Percentiles rank a stretch among this genome's conserved stretches.
These are phyloP conservation scores for Galeopsis tetrahit DNA, from an alignment of 257 asterid species.

Conservation along the genomic window DNA sequence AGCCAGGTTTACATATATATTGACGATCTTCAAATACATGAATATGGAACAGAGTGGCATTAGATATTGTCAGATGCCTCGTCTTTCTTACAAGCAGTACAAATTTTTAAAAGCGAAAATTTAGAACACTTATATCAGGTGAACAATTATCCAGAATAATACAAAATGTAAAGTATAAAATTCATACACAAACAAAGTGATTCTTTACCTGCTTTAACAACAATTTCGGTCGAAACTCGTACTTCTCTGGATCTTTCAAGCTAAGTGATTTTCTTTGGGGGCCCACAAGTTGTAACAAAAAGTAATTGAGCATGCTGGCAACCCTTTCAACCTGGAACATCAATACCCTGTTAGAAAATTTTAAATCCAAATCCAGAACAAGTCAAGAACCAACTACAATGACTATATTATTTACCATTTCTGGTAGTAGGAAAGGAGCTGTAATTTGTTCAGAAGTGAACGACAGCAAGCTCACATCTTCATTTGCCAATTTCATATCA, in stretches of 20 bases:
- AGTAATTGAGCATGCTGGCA: conserved; percentile 98
- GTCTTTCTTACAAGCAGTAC: neutral
- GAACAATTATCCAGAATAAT: conserved; percentile 18
- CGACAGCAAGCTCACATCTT: conserved; percentile 92
- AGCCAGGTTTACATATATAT: conserved; percentile 81
- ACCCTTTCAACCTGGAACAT: conserved; percentile 88
- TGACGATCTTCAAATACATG: conserved; percentile 64
- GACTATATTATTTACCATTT: conserved; percentile 67
- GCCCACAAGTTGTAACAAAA: conserved; percentile 90
- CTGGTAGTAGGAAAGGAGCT: conserved; percentile 86
- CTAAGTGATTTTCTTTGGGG: conserved; percentile 95
- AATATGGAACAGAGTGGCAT: conserved; percentile 8
- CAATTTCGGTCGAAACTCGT: conserved; percentile 89
- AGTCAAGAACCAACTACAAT: conserved; percentile 28
- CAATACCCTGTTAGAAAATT: conserved; percentile 20
- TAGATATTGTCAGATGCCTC: conserved; percentile 30
- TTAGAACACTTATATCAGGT: neutral
- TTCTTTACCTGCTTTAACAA: conserved; percentile 82
- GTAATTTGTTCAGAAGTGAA: conserved; percentile 97
- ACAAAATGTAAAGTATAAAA: neutral
- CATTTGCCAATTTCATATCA: conserved; percentile 97
- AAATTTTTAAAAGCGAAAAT: neutral
- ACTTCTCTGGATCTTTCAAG: conserved; percentile 97
- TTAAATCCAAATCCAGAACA: neutral
- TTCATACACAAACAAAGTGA: conserved; percentile 8